phyloP scores from a whole-genome alignment of 371 early-diverging fungal species.

The Apophysomyces ossiformis region DNA sequence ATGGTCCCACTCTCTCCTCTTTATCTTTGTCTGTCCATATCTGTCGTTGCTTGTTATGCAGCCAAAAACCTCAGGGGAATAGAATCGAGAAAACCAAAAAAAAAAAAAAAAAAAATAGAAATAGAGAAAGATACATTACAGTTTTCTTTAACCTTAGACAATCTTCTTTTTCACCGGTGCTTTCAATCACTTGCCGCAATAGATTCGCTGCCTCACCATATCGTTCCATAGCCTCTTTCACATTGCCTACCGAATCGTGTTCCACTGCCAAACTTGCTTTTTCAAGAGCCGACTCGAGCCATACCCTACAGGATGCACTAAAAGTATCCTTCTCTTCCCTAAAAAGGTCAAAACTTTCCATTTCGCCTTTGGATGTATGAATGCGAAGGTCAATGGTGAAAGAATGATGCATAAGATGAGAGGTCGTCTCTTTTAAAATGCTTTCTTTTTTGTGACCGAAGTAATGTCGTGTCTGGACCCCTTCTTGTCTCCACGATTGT shows the following conservation, averaged over 20 bases:
- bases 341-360: not conserved
- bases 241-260: constrained; percentile 23
- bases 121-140: constrained; percentile 20
- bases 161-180: constrained; percentile 20
- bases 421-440: not conserved
- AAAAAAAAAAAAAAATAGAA: constrained; percentile 1
- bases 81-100: not conserved
- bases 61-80: constrained; percentile 1
- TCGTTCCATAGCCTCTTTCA: constrained; percentile 20
- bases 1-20: not conserved
- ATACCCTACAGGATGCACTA: not conserved
- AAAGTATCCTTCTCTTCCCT: not conserved
- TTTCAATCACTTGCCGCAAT: constrained; percentile 22
- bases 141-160: constrained; percentile 29
- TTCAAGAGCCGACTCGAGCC: constrained; percentile 28
- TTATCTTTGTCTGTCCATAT: no score
- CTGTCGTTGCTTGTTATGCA: not conserved
- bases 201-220: constrained; percentile 30
- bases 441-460: not conserved
- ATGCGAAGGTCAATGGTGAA: not conserved
- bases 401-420: not conserved
- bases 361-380: not conserved
- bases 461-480: not conserved
- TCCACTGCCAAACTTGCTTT: constrained; percentile 35
- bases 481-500: not conserved